Conservation (phyloP, 2,329 filamentous ascomycete genomes). For the Tolypocladium tropicale region DNA sequence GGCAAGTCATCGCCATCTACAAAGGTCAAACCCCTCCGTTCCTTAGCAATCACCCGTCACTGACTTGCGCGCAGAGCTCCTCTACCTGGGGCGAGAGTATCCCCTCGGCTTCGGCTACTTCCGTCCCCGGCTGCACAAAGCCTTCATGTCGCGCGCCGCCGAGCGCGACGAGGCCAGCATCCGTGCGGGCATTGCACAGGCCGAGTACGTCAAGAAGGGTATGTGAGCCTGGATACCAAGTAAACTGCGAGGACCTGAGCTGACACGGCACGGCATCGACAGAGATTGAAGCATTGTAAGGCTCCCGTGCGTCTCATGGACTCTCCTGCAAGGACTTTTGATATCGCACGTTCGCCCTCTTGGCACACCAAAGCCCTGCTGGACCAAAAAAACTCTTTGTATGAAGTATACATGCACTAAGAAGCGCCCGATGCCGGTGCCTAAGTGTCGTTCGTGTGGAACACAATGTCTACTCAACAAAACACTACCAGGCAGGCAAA, state of each 20-base stretch:
- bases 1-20: slow-evolving; percentile 76
- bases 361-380: neutral
- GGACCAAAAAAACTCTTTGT: neutral
- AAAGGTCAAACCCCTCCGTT: slow-evolving; percentile 52
- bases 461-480: neutral
- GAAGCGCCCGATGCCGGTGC: neutral
- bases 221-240: slow-evolving; percentile 1
- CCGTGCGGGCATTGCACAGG: slow-evolving; percentile 60
- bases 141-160: slow-evolving; percentile 67
- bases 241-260: neutral
- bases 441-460: neutral
- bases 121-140: slow-evolving; percentile 67
- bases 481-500: neutral
- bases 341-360: neutral
- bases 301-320: slow-evolving; percentile 8
- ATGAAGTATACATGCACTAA: neutral
- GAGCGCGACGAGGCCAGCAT: slow-evolving; percentile 68
- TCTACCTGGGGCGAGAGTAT: slow-evolving; percentile 78
- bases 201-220: slow-evolving; percentile 90
- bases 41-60: neutral
- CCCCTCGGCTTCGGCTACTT: slow-evolving; percentile 78
- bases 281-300: slow-evolving; percentile 92
- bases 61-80: slow-evolving; percentile 49
- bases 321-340: neutral
- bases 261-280: neutral